Evolutionary conservation across 331 rosid species (phyloP).

Genomic region (Acacia concinna): DNA sequence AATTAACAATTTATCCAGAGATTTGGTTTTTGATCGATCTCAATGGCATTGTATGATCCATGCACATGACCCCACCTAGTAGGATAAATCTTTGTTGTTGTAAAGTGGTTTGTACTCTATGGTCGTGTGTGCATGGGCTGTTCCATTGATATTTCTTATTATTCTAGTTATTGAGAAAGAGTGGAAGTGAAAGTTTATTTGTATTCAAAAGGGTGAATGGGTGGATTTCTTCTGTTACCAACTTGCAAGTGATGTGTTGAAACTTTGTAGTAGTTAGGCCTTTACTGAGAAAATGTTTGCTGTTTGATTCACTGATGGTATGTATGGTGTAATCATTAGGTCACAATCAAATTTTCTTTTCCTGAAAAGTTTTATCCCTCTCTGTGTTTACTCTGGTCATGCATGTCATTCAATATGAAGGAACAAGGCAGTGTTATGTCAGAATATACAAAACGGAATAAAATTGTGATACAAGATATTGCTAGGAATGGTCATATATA

Average conservation of each 20-base stretch:
- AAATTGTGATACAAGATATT: constrained; percentile 14
- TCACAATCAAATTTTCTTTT: neutral
- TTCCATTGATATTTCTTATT: constrained; percentile 22
- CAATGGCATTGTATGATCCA: too few species aligned
- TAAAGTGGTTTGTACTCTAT: constrained; percentile 6
- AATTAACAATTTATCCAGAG: too few species aligned
- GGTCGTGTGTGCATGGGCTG: constrained; percentile 21
- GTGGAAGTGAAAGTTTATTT: neutral
- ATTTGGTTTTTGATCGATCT: too few species aligned
- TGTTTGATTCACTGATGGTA: neutral
- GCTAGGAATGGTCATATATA: neutral
- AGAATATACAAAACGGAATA: constrained; percentile 1
- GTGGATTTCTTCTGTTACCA: neutral
- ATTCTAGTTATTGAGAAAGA: constrained; percentile 13
- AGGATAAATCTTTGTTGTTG: neutral
- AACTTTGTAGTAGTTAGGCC: neutral
- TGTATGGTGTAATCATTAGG: neutral
- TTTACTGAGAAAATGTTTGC: neutral
- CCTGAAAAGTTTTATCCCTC: neutral
- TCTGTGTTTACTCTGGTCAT: neutral
- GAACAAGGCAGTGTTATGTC: constrained; percentile 8
- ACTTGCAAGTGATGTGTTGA: neutral
- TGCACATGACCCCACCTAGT: too few species aligned
- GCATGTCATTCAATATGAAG: constrained; percentile 23
- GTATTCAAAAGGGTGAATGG: neutral